These are phyloP conservation scores for Fusarium sp. DNA, from an alignment of 2,329 filamentous ascomycete species.

Conservation along the genomic window DNA sequence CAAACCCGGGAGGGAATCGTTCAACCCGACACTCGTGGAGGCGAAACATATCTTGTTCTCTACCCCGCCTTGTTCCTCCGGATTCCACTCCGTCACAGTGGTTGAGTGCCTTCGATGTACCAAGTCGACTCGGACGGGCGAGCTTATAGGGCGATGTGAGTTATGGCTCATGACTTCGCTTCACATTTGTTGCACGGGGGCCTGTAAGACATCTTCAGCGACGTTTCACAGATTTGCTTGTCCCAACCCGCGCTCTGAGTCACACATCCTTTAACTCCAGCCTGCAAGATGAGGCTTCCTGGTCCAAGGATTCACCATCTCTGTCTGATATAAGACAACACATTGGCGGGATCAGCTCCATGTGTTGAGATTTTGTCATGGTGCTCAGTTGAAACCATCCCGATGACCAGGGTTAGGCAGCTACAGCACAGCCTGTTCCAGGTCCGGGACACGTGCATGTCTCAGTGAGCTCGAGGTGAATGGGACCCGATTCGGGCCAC, in stretches of 20 bases:
- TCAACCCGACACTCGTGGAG: conserved; percentile 33
- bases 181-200: conserved; percentile 33
- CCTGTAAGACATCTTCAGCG: conserved; percentile 34
- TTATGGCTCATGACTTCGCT: conserved; percentile 40
- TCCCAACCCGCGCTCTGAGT: conserved; percentile 19
- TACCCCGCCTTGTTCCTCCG: conserved; percentile 25
- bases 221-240: conserved; percentile 29
- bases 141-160: conserved; percentile 13
- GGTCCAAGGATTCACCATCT: background rate
- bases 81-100: conserved; percentile 1
- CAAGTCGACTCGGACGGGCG: conserved; percentile 4
- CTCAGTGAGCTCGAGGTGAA: conserved; percentile 1
- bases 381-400: conserved; percentile 24
- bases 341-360: conserved; percentile 5
- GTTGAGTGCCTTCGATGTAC: background rate
- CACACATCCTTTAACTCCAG: conserved; percentile 4
- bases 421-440: conserved; percentile 13
- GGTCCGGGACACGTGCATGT: conserved; percentile 33
- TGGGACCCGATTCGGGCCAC: background rate
- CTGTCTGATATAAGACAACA: background rate
- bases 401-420: conserved; percentile 17
- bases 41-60: conserved; percentile 19
- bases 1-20: conserved; percentile 27
- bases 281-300: conserved; percentile 11
- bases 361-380: conserved; percentile 9